These are phyloP conservation scores for Phytophthora citrophthora DNA, from an alignment of 352 stramenopile genomes.

Conservation along the genomic window DNA sequence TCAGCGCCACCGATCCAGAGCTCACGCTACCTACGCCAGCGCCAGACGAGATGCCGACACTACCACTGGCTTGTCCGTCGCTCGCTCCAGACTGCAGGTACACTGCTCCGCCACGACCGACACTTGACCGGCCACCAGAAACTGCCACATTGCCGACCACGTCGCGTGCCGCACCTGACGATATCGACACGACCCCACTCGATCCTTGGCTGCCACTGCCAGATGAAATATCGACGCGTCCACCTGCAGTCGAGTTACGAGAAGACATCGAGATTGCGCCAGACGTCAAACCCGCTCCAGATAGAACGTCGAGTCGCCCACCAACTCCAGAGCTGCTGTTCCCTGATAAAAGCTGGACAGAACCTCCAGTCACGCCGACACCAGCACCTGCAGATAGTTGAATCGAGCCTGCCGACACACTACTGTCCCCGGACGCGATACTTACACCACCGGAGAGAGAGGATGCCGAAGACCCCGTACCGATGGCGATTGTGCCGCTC, in stretches of 20 bases:
- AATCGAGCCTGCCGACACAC: constrained; percentile 12
- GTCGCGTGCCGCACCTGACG: constrained; percentile 14
- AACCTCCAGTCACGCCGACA: constrained; percentile 17
- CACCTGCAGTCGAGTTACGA: constrained; percentile 21
- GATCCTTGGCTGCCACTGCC: constrained; percentile 28
- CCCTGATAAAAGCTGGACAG: constrained; percentile 21
- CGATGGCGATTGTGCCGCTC: constrained; percentile 14
- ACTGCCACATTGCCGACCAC: constrained; percentile 17
- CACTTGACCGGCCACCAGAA: constrained; percentile 24
- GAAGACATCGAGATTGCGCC: constrained; percentile 18
- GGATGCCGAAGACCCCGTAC: constrained; percentile 12
- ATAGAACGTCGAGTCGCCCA: constrained; percentile 17
- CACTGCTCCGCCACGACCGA: constrained; percentile 16
- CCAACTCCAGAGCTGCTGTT: constrained; percentile 24
- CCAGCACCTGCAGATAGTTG: constrained; percentile 17
- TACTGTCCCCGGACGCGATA: constrained; percentile 19
- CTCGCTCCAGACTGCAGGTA: constrained; percentile 27
- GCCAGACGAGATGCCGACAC: constrained; percentile 15
- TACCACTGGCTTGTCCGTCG: constrained; percentile 22
- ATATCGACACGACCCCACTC: constrained; percentile 30
- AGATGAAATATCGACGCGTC: constrained; percentile 23
- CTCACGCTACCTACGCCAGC: constrained; percentile 6
- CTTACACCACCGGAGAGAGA: constrained; percentile 20
- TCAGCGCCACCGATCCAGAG: constrained; percentile 19
- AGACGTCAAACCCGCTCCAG: constrained; percentile 19